Base-by-base conservation (phyloP, 1,284 basidiomycete genomes). In the Leccinum griseonigrum region DNA sequence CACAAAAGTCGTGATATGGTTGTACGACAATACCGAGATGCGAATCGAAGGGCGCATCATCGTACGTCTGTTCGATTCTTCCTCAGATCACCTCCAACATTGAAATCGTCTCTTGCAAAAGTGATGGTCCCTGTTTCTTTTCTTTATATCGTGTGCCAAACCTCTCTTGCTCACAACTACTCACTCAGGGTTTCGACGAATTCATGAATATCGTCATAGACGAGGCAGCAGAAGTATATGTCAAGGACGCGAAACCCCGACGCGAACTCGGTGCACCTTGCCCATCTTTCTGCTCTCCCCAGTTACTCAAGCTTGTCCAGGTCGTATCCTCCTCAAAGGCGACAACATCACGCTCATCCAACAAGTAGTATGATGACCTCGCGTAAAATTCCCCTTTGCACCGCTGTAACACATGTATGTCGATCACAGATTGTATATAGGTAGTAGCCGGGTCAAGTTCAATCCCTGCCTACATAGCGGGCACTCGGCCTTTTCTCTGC, bases 161-260 rank as follows among this genome's bases (percentile, higher is more conserved):
- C 11, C 22, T 56, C 51, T 43, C 51, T 52, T 56, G 57, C 65
- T 66, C 61, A 67, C 50, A 6, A n/a, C 26, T 50, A 58, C 56
- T 62, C 50, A 36, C 60, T 52, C 65, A 97, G 97, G 97, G 97
- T 26, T 99, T 99, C 72, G 97, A 99, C 76, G 97, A 99, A 77
- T 99, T 99, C 78, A 99, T 99, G 97, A 99, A 99, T 75, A 81
- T 99, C 22, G 94, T 98, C 26, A 81, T 98, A n/a, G 95, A 98
- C 71, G 94, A 98, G 64, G 94, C 97, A 46, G 86, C 88, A 63
- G 97, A 99, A 76, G 92, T 98, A 7, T 97, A 88, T 74, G 87
- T 95, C 64, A 94, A 94, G 74, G 91, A 92, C 57, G 85, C 87
- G 61, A 91, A 95, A 78, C 89, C 94, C 51, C 83, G 91, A 67